These are phyloP conservation scores for Nemania serpens DNA, from an alignment of 2,329 filamentous ascomycete genomes.

Conservation along the genomic window DNA sequence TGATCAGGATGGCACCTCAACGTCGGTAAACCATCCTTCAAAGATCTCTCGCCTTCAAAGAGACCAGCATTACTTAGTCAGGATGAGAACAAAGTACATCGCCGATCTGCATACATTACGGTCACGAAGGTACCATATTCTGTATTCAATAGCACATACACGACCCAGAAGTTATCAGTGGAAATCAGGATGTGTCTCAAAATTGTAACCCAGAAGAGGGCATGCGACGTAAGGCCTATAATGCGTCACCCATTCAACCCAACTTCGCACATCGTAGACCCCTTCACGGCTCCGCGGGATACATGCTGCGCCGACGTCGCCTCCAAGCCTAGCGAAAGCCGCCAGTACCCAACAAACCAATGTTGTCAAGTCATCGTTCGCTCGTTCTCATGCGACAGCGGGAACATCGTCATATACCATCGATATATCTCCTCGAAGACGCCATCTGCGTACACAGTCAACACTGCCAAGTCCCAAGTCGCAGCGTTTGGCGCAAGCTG, in stretches of 20 bases:
- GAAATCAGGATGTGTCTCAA: constrained; percentile 32
- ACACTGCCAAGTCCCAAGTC: not conserved
- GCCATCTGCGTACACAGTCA: constrained; percentile 9
- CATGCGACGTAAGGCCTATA: constrained; percentile 17
- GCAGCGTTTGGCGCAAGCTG: constrained; percentile 15
- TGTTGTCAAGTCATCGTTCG: constrained; percentile 14
- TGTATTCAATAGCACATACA: not conserved
- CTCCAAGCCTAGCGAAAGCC: not conserved
- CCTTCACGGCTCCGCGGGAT: not conserved
- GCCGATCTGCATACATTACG: not conserved
- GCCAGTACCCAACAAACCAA: not conserved
- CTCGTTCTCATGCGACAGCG: constrained; percentile 14
- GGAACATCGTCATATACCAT: constrained; percentile 16
- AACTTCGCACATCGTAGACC: constrained; percentile 5
- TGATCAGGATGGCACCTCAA: not conserved
- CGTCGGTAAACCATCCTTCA: not conserved
- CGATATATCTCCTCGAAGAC: constrained; percentile 6
- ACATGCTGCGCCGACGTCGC: not conserved
- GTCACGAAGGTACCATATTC: not conserved
- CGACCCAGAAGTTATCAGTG: not conserved
- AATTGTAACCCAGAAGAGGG: constrained; percentile 13
- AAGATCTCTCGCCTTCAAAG: not conserved
- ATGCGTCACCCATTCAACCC: constrained; percentile 11
- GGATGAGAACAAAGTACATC: not conserved
- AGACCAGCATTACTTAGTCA: not conserved